Conservation (phyloP, 805 yeast species). For the Ogataea corticis region DNA sequence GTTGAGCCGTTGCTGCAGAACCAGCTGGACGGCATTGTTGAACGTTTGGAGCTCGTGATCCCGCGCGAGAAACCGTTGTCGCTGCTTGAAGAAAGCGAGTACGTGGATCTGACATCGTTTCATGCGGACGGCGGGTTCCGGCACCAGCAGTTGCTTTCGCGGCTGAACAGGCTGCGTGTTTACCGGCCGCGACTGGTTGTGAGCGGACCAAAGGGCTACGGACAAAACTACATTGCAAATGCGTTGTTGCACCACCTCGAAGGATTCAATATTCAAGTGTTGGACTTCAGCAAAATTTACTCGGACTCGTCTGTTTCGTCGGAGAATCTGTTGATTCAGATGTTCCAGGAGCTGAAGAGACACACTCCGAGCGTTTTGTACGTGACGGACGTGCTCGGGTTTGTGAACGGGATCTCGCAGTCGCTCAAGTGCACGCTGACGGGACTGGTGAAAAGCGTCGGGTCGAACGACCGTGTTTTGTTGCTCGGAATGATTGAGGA, state of each 20-base stretch:
- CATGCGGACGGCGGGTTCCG: conserved; percentile 64
- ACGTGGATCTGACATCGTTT: conserved; percentile 49
- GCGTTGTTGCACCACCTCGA: conserved; percentile 83
- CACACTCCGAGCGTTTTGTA: conserved; percentile 85
- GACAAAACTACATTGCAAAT: conserved; percentile 81
- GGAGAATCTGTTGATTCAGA: conserved; percentile 80
- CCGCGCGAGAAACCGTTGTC: conserved; percentile 60
- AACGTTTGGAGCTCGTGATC: conserved; percentile 53
- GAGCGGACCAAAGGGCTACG: conserved; percentile 74
- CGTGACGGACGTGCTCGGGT: conserved; percentile 79
- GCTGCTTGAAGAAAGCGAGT: conserved; percentile 68
- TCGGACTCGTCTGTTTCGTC: conserved; percentile 80
- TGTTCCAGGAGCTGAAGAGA: conserved; percentile 82
- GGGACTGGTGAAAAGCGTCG: conserved; percentile 65
- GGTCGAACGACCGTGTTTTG: conserved; percentile 71
- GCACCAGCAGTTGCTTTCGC: conserved; percentile 59
- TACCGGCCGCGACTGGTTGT: conserved; percentile 81
- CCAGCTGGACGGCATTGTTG: conserved; percentile 47
- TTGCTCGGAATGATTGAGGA: conserved; percentile 70
- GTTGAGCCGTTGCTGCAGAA: conserved; percentile 62
- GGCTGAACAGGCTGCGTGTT: conserved; percentile 49
- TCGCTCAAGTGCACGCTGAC: conserved; percentile 72
- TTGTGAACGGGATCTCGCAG: conserved; percentile 67
- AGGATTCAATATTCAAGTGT: conserved; percentile 83
- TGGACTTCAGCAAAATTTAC: conserved; percentile 76